Conservation (phyloP, 805 yeast genomes). For the Torulaspora indica region DNA sequence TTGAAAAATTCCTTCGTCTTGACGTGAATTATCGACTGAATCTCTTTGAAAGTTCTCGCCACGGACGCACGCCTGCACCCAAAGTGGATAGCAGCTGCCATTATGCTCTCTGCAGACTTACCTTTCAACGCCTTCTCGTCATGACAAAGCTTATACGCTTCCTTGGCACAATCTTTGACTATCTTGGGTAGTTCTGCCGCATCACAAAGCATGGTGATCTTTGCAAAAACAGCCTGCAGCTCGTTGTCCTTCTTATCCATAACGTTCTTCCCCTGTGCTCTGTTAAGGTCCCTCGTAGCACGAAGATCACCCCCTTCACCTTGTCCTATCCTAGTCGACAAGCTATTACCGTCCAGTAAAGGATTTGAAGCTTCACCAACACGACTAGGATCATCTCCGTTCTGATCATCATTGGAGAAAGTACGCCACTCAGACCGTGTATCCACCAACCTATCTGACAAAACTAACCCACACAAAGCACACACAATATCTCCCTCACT, state of each 20-base stretch:
- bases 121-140: conserved; percentile 85
- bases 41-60: conserved; percentile 92
- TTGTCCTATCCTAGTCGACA: conserved; percentile 86
- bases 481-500: conserved; percentile 99
- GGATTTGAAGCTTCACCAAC: conserved; percentile 98
- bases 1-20: conserved; percentile 93
- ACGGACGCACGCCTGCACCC: conserved; percentile 94
- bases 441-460: conserved; percentile 88
- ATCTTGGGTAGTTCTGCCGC: conserved; percentile 92
- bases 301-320: conserved; percentile 84
- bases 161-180: conserved; percentile 96
- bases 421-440: conserved; percentile 99
- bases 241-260: conserved; percentile 87
- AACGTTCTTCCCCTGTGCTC: conserved; percentile 81
- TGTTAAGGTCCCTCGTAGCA: conserved; percentile 80
- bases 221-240: conserved; percentile 80
- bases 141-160: conserved; percentile 85
- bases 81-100: conserved; percentile 93
- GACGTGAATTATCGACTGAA: conserved; percentile 89
- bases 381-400: conserved; percentile 98
- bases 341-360: conserved; percentile 80
- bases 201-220: conserved; percentile 93
- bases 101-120: conserved; percentile 85
- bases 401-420: conserved; percentile 94
- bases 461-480: conserved; percentile 91